Percentiles rank a stretch among this genome's conserved stretches.
phyloP scores from a whole-genome alignment of 768 basidiomycete species.

The Leccinum imitatum region DNA sequence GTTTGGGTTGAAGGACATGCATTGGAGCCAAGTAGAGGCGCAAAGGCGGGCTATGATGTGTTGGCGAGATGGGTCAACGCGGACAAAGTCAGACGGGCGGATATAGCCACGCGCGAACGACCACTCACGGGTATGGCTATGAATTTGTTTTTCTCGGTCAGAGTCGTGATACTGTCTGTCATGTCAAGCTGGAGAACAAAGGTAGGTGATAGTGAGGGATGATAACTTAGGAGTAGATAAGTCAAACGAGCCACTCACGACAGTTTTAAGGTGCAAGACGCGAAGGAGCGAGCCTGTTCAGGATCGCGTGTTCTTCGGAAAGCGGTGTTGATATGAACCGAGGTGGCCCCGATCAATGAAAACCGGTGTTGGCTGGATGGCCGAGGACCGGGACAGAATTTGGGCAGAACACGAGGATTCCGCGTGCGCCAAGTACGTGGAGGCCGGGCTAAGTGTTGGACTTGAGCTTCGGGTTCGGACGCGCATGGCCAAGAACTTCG shows the following conservation, averaged over 20 bases:
- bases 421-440: not conserved
- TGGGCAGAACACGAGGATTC: not conserved
- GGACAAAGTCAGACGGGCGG: not conserved
- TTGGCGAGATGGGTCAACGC: not conserved
- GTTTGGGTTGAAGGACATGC: conserved; percentile 13
- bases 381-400: not conserved
- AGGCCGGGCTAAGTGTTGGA: not conserved
- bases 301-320: not conserved
- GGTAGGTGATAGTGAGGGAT: not conserved
- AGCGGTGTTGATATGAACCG: not conserved
- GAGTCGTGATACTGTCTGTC: not conserved
- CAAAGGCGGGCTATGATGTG: conserved; percentile 7
- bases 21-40: conserved; percentile 16
- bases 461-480: not conserved
- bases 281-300: not conserved
- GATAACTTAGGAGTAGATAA: not conserved
- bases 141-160: not conserved
- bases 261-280: not conserved
- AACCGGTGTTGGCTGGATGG: not conserved
- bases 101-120: not conserved
- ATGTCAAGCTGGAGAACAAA: conserved; percentile 1
- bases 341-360: not conserved
- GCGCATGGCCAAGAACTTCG: not conserved
- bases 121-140: conserved; percentile 16
- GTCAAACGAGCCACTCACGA: not conserved